phyloP scores from a whole-genome alignment of 2,329 filamentous ascomycete species.

The Clonostachys rhizophaga region DNA sequence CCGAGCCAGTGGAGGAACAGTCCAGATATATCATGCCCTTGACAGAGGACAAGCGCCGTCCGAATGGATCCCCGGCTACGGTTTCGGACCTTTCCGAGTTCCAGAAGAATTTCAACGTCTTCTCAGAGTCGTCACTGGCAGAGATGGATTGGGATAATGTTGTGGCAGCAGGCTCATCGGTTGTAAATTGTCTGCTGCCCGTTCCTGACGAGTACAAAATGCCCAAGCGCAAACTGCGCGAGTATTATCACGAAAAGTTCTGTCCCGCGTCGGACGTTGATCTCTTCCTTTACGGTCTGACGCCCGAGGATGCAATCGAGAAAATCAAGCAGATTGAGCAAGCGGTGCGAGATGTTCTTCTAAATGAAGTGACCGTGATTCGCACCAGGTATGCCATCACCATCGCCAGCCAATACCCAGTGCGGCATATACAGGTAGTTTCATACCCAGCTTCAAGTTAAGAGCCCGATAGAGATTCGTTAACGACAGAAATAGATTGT shows the following conservation, averaged over 20 bases:
- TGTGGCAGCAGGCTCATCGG: constrained; percentile 75
- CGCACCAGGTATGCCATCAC: constrained; percentile 85
- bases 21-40: constrained; percentile 68
- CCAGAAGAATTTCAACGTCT: constrained; percentile 73
- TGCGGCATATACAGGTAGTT: constrained; percentile 65
- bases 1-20: constrained; percentile 55
- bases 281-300: constrained; percentile 77
- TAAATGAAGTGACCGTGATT: constrained; percentile 79
- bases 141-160: constrained; percentile 82
- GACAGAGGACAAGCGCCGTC: constrained; percentile 53
- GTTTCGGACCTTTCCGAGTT: constrained; percentile 67
- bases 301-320: constrained; percentile 70
- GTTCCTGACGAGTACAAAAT: constrained; percentile 56
- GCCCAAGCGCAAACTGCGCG: constrained; percentile 58
- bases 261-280: constrained; percentile 85
- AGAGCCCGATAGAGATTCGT: no score
- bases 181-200: constrained; percentile 73
- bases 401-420: constrained; percentile 79
- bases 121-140: constrained; percentile 71
- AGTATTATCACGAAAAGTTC: constrained; percentile 79
- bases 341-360: constrained; percentile 64
- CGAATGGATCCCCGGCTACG: constrained; percentile 60
- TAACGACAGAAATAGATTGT: constrained; percentile 55
- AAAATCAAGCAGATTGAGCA: constrained; percentile 82
- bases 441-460: not conserved